phyloP scores from a whole-genome alignment of 2,329 filamentous ascomycete species.

The Thelonectria olida region DNA sequence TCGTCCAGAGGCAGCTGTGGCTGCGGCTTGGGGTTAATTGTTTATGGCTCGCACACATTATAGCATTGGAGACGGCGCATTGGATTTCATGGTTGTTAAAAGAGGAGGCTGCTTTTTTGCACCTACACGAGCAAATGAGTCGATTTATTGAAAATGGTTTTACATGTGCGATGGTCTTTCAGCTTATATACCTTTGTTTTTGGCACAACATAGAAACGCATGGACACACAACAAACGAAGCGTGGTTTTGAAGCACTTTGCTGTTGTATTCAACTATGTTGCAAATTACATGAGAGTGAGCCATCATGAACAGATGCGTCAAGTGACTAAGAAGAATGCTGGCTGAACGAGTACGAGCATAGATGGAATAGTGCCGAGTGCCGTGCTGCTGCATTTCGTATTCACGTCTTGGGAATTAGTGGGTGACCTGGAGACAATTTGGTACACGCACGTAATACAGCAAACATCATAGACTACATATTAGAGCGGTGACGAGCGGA shows the following conservation, averaged over 20 bases:
- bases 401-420: not conserved
- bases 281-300: no score
- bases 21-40: not conserved
- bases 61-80: slow-evolving; percentile 17
- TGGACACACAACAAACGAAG: not conserved
- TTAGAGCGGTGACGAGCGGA: no score
- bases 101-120: not conserved
- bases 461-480: no score
- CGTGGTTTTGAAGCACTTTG: no score
- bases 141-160: not conserved
- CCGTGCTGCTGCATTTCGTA: no score
- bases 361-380: no score
- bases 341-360: no score
- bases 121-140: not conserved
- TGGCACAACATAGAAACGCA: not conserved
- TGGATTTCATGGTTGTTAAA: slow-evolving; percentile 23
- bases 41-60: slow-evolving; percentile 7
- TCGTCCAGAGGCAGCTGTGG: not conserved
- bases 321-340: no score
- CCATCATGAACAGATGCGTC: no score
- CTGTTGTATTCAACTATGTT: no score
- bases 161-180: not conserved
- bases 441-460: no score
- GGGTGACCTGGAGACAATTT: not conserved
- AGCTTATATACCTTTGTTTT: slow-evolving; percentile 5